A percentile compares a stretch with the other conserved stretches of the same genome.
Evolutionary conservation across 768 basidiomycete species (phyloP).

Genomic region (Tylopilus cervinicoccineus): DNA sequence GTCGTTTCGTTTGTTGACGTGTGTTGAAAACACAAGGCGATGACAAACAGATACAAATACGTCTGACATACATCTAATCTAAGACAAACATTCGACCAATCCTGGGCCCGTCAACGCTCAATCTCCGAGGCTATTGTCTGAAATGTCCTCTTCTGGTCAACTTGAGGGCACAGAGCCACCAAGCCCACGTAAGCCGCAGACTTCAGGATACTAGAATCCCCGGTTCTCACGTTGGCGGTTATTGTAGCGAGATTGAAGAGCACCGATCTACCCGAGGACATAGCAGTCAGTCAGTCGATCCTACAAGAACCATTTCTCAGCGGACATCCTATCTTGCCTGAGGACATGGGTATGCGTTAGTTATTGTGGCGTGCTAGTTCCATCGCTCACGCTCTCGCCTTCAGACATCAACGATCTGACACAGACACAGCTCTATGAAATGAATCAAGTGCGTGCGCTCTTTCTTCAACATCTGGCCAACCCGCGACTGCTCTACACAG

Average conservation of each 20-base stretch:
- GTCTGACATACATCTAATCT: neutral
- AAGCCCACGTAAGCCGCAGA: slow-evolving; percentile 22
- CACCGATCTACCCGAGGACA: slow-evolving; percentile 22
- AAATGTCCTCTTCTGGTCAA: slow-evolving; percentile 10
- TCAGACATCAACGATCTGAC: slow-evolving; percentile 34
- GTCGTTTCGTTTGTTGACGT: too few relatives aligned
- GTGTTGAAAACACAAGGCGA: too few relatives aligned
- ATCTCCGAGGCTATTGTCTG: too few relatives aligned
- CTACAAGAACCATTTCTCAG: slow-evolving; percentile 20
- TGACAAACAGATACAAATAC: neutral
- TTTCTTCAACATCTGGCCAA: neutral
- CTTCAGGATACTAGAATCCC: neutral
- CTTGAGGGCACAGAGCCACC: slow-evolving; percentile 11
- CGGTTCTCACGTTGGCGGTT: neutral
- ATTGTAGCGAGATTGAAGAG: slow-evolving; percentile 24
- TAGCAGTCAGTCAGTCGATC: neutral
- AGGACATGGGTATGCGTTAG: slow-evolving; percentile 27
- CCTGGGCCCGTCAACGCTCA: too few relatives aligned
- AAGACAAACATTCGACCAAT: too few relatives aligned
- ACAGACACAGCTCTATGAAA: slow-evolving; percentile 34
- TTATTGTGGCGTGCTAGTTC: neutral
- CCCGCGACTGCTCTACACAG: slow-evolving; percentile 20
- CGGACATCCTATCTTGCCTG: slow-evolving; percentile 28
- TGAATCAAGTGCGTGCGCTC: slow-evolving; percentile 35
- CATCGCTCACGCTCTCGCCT: neutral